These are phyloP conservation scores for Luffa aegyptiaca DNA, from an alignment of 306 rosid species.

Conservation along the genomic window DNA sequence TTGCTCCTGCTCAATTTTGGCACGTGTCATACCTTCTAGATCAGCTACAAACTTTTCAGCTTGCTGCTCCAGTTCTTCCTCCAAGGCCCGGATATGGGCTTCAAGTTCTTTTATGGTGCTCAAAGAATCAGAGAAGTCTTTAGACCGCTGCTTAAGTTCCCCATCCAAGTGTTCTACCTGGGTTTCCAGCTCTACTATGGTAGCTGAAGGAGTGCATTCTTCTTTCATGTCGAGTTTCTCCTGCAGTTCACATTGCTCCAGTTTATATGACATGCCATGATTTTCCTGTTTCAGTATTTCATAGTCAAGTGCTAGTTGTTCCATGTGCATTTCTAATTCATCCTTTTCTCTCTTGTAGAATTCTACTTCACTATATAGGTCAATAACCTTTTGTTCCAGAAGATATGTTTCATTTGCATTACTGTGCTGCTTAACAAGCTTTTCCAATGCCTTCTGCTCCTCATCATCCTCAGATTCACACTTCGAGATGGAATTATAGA, in stretches of 20 bases:
- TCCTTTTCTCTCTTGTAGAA: constrained; percentile 81
- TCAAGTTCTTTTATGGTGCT: constrained; percentile 59
- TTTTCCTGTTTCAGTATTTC: constrained; percentile 96
- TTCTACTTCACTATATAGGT: constrained; percentile 75
- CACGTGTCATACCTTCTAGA: constrained; percentile 46
- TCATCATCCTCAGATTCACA: constrained; percentile 46
- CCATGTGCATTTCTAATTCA: constrained; percentile 91
- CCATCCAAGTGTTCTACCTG: constrained; percentile 55
- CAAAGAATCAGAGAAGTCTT: constrained; percentile 61
- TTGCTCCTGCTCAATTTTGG: constrained; percentile 81
- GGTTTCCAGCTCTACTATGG: constrained; percentile 42
- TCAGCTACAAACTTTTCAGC: constrained; percentile 59
- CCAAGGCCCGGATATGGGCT: constrained; percentile 46
- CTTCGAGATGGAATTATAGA: constrained; percentile 26
- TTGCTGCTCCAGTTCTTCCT: constrained; percentile 69
- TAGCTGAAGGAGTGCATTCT: constrained; percentile 48
- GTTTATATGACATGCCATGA: constrained; percentile 58
- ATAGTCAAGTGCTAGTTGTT: constrained; percentile 95
- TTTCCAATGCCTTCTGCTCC: constrained; percentile 72
- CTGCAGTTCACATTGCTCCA: constrained; percentile 83
- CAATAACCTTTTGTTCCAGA: constrained; percentile 60
- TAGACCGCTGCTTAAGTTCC: constrained; percentile 58
- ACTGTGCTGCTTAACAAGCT: constrained; percentile 48
- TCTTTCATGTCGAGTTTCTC: constrained; percentile 74
- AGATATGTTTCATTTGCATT: constrained; percentile 39